Evolutionary conservation across 441 rosid species (phyloP).

Genomic region (Populus hybrid): DNA sequence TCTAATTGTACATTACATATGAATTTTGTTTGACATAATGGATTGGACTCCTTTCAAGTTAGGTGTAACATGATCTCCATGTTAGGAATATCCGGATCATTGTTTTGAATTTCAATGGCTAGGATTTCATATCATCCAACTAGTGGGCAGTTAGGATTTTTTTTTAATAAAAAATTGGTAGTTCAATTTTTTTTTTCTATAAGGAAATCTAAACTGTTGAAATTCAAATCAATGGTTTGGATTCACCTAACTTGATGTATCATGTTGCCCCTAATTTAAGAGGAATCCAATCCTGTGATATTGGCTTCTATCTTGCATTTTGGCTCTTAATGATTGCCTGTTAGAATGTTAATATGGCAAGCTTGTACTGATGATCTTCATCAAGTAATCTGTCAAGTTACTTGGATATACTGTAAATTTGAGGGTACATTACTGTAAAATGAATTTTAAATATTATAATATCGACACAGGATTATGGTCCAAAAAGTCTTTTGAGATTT

Average conservation of each 20-base stretch:
- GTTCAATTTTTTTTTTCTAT: background rate
- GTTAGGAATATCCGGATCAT: background rate
- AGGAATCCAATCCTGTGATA: background rate
- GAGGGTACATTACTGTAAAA: background rate
- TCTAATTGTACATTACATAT: background rate
- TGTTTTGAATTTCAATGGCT: background rate
- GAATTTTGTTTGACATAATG: background rate
- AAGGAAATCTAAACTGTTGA: background rate
- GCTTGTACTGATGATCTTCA: background rate
- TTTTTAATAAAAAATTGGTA: background rate
- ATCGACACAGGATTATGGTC: slow-evolving; percentile 8
- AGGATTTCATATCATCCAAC: background rate
- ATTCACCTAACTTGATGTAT: background rate
- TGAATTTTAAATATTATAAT: background rate
- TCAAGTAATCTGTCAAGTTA: background rate
- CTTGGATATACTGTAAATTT: background rate
- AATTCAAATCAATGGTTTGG: background rate
- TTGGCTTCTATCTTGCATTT: background rate
- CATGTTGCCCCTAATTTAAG: background rate
- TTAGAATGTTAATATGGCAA: background rate
- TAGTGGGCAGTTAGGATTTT: background rate
- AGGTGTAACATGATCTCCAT: background rate
- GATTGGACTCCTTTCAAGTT: background rate
- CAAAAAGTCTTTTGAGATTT: slow-evolving; percentile 1
- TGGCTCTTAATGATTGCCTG: background rate